Conservation (phyloP, 1,284 basidiomycete species). For the Fereydounia khargensis region DNA sequence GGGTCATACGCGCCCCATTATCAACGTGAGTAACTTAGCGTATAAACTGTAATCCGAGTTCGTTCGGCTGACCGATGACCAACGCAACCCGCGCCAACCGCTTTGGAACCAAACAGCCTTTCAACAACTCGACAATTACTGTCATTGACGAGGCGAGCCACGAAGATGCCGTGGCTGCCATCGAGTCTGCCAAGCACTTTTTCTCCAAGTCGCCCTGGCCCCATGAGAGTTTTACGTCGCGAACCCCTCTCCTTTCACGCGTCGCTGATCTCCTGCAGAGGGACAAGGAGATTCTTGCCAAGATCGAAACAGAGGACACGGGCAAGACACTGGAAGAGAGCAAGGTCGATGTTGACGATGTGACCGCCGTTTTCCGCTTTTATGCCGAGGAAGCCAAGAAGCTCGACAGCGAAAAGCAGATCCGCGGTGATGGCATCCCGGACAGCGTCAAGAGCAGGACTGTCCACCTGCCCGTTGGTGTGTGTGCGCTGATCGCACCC, state of each 20-base stretch:
- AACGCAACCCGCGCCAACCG: too few species aligned
- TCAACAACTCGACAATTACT: conserved; percentile 35
- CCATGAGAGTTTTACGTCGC: conserved; percentile 28
- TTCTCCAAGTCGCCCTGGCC: conserved; percentile 45
- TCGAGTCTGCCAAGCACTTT: conserved; percentile 39
- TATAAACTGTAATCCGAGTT: too few species aligned
- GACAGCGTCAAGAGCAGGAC: conserved; percentile 44
- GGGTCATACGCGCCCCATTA: conserved; percentile 43
- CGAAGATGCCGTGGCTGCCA: conserved; percentile 45
- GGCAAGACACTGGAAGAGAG: conserved; percentile 54
- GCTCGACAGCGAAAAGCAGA: conserved; percentile 38
- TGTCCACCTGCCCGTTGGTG: conserved; percentile 52
- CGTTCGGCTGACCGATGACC: too few species aligned
- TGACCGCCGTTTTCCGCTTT: conserved; percentile 54
- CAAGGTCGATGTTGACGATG: conserved; percentile 54
- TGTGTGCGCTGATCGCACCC: conserved; percentile 54
- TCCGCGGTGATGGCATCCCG: conserved; percentile 45
- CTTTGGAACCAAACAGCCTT: conserved; percentile 43
- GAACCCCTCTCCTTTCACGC: conserved; percentile 29
- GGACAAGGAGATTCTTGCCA: conserved; percentile 41
- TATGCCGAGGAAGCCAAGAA: conserved; percentile 54
- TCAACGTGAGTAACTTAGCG: too few species aligned
- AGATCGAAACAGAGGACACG: conserved; percentile 53
- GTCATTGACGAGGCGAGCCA: conserved; percentile 49
- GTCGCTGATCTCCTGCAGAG: conserved; percentile 51